These are phyloP conservation scores for Symbiodinium pilosum DNA, from an alignment of 73 alveolate genomes.

Conservation along the genomic window DNA sequence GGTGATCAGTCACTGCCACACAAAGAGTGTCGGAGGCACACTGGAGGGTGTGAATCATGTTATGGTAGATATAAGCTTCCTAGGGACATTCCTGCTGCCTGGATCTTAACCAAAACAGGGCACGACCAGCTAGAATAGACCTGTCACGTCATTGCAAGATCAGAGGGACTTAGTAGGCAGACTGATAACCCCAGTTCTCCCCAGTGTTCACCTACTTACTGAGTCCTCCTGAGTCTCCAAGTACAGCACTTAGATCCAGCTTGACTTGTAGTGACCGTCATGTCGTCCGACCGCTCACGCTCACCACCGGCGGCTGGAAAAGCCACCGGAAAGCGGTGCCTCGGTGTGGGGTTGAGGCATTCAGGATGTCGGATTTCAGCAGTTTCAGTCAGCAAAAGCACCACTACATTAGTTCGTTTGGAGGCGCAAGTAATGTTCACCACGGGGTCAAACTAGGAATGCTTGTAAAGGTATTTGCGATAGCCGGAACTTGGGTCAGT, in stretches of 20 bases:
- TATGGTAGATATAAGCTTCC: no score
- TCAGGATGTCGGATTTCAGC: neutral
- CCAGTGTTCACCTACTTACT: neutral
- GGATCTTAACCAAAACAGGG: no score
- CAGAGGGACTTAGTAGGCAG: neutral
- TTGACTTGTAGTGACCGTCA: neutral
- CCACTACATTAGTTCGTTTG: neutral
- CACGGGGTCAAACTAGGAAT: neutral
- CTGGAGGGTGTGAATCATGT: no score
- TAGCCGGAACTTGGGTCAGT: no score
- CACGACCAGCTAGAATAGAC: no score
- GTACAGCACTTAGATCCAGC: neutral
- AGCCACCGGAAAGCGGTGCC: neutral
- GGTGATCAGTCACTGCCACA: no score
- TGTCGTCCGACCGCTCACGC: neutral
- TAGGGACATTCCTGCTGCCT: no score
- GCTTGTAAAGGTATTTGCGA: no score
- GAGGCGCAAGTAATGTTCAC: neutral
- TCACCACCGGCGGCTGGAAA: neutral
- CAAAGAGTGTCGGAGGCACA: no score
- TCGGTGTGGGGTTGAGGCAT: neutral
- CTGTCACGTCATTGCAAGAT: no score
- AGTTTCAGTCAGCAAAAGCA: neutral
- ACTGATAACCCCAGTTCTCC: neutral
- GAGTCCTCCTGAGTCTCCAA: neutral